Evolutionary conservation across 768 basidiomycete genomes (phyloP), one percentile per base, ranked within the genome.

Genomic region (Hygrocybe punicea): DNA sequence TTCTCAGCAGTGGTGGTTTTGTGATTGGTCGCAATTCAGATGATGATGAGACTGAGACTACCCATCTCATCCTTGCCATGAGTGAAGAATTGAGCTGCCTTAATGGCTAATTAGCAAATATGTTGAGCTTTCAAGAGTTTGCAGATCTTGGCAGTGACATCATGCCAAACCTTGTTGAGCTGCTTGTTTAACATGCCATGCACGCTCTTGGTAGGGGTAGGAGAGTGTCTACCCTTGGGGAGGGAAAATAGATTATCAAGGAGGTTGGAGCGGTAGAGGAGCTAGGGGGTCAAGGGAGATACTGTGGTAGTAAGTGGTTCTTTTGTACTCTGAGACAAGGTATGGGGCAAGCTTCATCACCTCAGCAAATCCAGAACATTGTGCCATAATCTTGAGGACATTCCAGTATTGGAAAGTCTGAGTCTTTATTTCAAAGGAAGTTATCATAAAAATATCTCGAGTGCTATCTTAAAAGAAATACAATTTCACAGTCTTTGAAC

Each of bases 1-100:
- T 40, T 62, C 51, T 48, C 61, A 59, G 72, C 63, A 55, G 45
- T 63, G 67, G 73, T 72, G 60, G 71, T 67, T 53, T 57, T 59
- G 51, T 74, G 73, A 65, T 44, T 64, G 61, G 67, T 61, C 1
- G 62, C 66, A 56, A 77, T 73, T 75, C 77, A 78, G 2, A 78
- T 57, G 2, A 76, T 70, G 60, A 75, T 55, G 2, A 74, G 76
- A 36, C 76, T 68, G 6, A 72, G 36, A 60, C 51, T 68, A n/a
- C 64, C 68, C 53, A 65, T 53, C 56, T 39, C 45, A 39, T 34
- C 61, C 13, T 62, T 59, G 7, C 55, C 54, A 33, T 36, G 44
- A 45, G 56, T 63, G 14, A 44, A 53, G 62, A 63, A 67, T 24
- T 63, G 65, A 60, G 50, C 60, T 36, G 64, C 55, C 47, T 69